Conservation (phyloP, 345 rosid species). For the Salix dunnii region DNA sequence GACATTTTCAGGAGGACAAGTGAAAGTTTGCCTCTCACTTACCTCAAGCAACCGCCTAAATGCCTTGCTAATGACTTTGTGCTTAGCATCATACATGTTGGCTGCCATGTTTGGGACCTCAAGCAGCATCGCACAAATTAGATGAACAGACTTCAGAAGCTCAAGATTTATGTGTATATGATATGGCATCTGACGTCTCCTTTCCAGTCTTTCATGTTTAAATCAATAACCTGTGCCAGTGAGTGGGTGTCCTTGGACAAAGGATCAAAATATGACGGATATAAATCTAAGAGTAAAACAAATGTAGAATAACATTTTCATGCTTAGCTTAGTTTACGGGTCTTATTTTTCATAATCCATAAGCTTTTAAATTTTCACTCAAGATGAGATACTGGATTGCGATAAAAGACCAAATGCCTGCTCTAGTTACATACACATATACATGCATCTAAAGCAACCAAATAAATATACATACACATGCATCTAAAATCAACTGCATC, state of each 20-base stretch:
- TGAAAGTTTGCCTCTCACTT: slow-evolving; percentile 77
- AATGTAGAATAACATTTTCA: no score
- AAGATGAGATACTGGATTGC: no score
- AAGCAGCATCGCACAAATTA: slow-evolving; percentile 87
- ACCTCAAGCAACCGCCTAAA: slow-evolving; percentile 72
- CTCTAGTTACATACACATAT: no score
- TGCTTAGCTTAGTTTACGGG: no score
- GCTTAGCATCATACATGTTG: slow-evolving; percentile 51
- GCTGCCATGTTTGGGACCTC: slow-evolving; percentile 96
- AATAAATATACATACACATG: no score
- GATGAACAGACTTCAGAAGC: slow-evolving; percentile 85
- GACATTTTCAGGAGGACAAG: slow-evolving; percentile 80
- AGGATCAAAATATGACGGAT: neutral
- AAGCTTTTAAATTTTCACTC: no score
- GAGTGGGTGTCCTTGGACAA: neutral
- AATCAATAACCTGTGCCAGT: slow-evolving; percentile 5
- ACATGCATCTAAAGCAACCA: no score
- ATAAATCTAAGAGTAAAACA: neutral
- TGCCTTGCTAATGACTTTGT: slow-evolving; percentile 72
- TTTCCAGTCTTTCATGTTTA: slow-evolving; percentile 79
- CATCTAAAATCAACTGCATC: no score
- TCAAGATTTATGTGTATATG: slow-evolving; percentile 99
- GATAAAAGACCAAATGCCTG: no score
- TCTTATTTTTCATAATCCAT: no score
- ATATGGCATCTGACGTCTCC: slow-evolving; percentile 94